These are phyloP conservation scores for Penicillium fuscoglaucum DNA, from an alignment of 2,329 filamentous ascomycete genomes.

Conservation along the genomic window DNA sequence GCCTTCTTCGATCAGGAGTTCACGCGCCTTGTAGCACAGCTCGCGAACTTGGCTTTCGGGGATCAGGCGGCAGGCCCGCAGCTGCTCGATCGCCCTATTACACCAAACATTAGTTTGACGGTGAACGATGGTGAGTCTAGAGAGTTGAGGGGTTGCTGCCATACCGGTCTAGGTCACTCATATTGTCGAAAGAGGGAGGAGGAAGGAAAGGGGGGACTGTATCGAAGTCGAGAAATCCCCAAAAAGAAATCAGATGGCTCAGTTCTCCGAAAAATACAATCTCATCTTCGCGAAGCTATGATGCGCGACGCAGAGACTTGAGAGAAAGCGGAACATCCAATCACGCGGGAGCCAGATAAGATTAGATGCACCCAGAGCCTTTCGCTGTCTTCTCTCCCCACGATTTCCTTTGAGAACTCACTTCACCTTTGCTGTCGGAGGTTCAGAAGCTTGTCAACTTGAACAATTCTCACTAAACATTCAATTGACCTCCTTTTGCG, in stretches of 20 bases:
- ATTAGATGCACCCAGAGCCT: slow-evolving; percentile 40
- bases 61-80: slow-evolving; percentile 93
- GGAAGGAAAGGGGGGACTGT: slow-evolving; percentile 10
- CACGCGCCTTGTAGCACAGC: slow-evolving; percentile 93
- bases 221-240: slow-evolving; percentile 13
- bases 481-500: slow-evolving; percentile 18
- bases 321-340: slow-evolving; percentile 25
- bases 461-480: background rate
- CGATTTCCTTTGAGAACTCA: slow-evolving; percentile 7
- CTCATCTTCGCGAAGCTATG: slow-evolving; percentile 23
- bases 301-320: slow-evolving; percentile 14
- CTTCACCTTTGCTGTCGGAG: slow-evolving; percentile 1
- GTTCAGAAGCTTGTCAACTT: slow-evolving; percentile 1
- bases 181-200: slow-evolving; percentile 44
- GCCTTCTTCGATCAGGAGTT: slow-evolving; percentile 94
- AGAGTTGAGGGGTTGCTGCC: slow-evolving; percentile 23
- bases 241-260: slow-evolving; percentile 14
- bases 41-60: slow-evolving; percentile 94
- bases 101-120: slow-evolving; percentile 16
- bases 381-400: slow-evolving; percentile 22
- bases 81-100: slow-evolving; percentile 83
- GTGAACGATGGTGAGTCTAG: slow-evolving; percentile 1
- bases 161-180: slow-evolving; percentile 94
- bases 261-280: slow-evolving; percentile 16
- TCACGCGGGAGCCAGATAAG: slow-evolving; percentile 37